Base-by-base conservation (phyloP, 2,329 filamentous ascomycete species). In the Teratosphaeria pseudoeucalypti region DNA sequence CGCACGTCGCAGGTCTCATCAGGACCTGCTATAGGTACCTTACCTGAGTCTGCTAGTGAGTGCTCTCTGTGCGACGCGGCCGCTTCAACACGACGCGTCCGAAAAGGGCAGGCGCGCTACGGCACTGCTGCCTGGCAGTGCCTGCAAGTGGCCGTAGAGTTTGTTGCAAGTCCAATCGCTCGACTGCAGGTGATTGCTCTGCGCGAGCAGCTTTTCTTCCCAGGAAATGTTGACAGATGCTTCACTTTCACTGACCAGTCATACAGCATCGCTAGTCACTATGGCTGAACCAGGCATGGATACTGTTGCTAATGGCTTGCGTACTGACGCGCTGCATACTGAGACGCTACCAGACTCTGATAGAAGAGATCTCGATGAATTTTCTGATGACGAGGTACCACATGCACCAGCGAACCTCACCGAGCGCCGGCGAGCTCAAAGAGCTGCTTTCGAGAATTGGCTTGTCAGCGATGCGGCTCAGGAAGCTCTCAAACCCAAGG, bases 381-480 rank as follows among this genome's bases (percentile, higher is more conserved):
- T 58, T 23, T 64, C 62, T 2, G 67, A 67, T 47, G 64, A 67
- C 49, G 67, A 68, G 16, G 63, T 52, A 60, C 65, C 34, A 39
- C 62, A 16, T 43, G 57, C 63, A 12, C 62, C 66, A 6, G 72
- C 70, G 6, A 70, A 62, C 6, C 61, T 63, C 43, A 64, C 63
- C 10, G 72, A 79, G 62, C 76, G 71, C 62, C 71, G 74, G 10
- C 70, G 71, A 37, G 72, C 67, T 16, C 77, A 79, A 62, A 75
- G 75, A 54, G 72, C 71, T 11, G 67, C 76, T 5, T 76, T 80
- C 68, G 71, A 71, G 23, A 64, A 67, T 7, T 79, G 74, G 66
- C 73, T 76, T 14, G 70, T 72, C 34, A 73, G 76, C 56, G 74
- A 75, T 57, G 76, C 75, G 37, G 72, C 73, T 27, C 70, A 76